phyloP scores from a whole-genome alignment of 2,329 filamentous ascomycete genomes.

The Cytospora chrysosperma region DNA sequence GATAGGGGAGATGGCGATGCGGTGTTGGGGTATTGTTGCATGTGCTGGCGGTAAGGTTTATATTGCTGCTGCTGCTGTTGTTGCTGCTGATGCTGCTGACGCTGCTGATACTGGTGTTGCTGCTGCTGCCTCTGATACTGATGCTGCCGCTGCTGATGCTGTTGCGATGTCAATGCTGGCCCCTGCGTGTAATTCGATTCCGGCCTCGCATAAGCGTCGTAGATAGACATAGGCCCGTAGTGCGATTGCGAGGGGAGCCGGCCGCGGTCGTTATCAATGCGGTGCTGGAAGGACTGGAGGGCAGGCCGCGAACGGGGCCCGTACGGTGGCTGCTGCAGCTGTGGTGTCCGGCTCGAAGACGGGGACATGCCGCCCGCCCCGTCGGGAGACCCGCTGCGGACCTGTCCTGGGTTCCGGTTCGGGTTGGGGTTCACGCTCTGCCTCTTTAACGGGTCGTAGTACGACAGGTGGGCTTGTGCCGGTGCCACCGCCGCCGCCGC shows the following conservation, averaged over 20 bases:
- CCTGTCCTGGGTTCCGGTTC: conserved; percentile 19
- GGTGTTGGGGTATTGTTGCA: conserved; percentile 10
- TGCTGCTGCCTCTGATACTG: not conserved
- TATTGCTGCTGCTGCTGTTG: not conserved
- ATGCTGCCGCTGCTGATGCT: not conserved
- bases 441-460: not conserved
- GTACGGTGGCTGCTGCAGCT: conserved; percentile 11
- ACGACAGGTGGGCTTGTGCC: conserved; percentile 18
- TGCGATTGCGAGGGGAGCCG: conserved; percentile 16
- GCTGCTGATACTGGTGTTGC: conserved; percentile 4
- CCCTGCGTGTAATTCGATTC: conserved; percentile 1
- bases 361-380: not conserved
- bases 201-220: conserved; percentile 8
- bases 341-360: not conserved
- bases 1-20: conserved; percentile 17
- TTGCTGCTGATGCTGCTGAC: not conserved
- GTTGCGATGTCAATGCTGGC: not conserved
- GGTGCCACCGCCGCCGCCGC: conserved; percentile 30
- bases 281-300: conserved; percentile 18
- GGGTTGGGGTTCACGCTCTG: conserved; percentile 16
- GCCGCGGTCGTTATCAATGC: conserved; percentile 13
- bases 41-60: conserved; percentile 6
- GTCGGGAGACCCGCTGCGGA: conserved; percentile 23
- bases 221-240: not conserved
- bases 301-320: conserved; percentile 3